Percentiles rank a stretch among this genome's conserved stretches.
These are phyloP conservation scores for Euphorbia lathyris DNA, from an alignment of 345 rosid species.

Conservation along the genomic window DNA sequence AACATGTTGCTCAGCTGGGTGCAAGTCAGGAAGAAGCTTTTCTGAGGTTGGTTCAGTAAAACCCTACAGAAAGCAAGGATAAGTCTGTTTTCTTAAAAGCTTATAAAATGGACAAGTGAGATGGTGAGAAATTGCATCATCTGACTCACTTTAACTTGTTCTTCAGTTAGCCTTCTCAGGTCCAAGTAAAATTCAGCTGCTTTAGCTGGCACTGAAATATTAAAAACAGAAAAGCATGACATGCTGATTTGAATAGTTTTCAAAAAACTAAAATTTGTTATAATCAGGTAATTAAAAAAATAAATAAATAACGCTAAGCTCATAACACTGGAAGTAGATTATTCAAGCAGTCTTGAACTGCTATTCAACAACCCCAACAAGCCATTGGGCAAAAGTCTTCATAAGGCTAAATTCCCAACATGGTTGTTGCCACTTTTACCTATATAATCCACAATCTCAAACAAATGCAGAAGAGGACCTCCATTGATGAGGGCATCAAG, in stretches of 20 bases:
- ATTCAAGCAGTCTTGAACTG: conserved; percentile 1
- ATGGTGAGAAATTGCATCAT: conserved; percentile 3
- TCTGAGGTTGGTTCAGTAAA: conserved; percentile 94
- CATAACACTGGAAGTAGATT: neutral
- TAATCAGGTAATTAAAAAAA: neutral
- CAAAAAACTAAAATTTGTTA: neutral
- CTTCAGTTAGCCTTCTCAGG: conserved; percentile 68
- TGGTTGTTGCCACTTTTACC: neutral
- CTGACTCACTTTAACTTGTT: conserved; percentile 62
- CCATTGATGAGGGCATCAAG: too few relatives aligned
- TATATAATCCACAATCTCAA: neutral
- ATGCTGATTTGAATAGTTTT: neutral
- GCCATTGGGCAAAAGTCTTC: neutral
- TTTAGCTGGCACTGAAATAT: conserved; percentile 67
- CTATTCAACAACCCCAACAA: neutral
- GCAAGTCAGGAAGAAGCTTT: conserved; percentile 97
- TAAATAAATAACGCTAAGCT: neutral
- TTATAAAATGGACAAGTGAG: neutral
- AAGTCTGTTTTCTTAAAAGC: neutral
- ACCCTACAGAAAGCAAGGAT: conserved; percentile 41
- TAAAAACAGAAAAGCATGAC: conserved; percentile 13
- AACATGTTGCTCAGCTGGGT: conserved; percentile 74
- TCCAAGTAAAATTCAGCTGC: conserved; percentile 85
- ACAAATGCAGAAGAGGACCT: too few relatives aligned
- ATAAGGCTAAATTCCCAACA: too few relatives aligned